Evolutionary conservation across 2,329 filamentous ascomycete species (phyloP).

Genomic region (Talaromyces sp.): DNA sequence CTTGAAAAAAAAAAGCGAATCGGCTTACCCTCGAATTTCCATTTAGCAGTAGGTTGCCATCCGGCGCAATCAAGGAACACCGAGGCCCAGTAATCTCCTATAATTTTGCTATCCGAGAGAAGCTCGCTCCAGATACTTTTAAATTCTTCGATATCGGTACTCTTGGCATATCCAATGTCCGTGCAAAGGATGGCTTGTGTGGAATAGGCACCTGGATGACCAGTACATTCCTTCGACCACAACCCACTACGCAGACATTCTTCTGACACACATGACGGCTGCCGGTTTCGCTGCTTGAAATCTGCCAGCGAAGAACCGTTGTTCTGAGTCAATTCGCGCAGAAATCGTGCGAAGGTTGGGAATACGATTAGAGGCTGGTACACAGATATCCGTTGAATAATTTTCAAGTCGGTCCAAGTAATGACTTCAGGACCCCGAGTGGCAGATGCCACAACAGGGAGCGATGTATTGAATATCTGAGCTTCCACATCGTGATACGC

Average conservation of each 20-base stretch:
- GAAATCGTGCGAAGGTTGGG: conserved; percentile 19
- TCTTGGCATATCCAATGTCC: conserved; percentile 22
- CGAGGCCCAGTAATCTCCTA: conserved; percentile 35
- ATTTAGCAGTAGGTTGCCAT: conserved; percentile 29
- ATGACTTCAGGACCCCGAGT: conserved; percentile 28
- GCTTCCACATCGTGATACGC: conserved; percentile 20
- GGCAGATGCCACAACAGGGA: conserved; percentile 24
- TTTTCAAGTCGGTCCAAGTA: conserved; percentile 30
- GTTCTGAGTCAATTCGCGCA: conserved; percentile 19
- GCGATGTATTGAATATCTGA: conserved; percentile 18
- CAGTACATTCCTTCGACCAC: conserved; percentile 25
- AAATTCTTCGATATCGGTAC: conserved; percentile 16
- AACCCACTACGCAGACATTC: conserved; percentile 24
- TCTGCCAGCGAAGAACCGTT: conserved; percentile 23
- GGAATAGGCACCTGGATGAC: conserved; percentile 20
- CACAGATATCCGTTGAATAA: conserved; percentile 22
- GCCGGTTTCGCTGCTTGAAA: conserved; percentile 23
- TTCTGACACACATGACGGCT: conserved; percentile 20
- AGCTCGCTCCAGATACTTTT: conserved; percentile 17
- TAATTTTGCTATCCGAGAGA: conserved; percentile 18
- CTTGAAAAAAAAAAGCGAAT: neutral
- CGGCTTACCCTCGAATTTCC: conserved; percentile 28
- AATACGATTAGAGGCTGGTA: conserved; percentile 28
- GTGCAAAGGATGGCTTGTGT: conserved; percentile 27
- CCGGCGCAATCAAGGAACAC: conserved; percentile 31